Evolutionary conservation across 192 early-diverging fungal genomes (phyloP).

Genomic region (Umbelopsis ramanniana): DNA sequence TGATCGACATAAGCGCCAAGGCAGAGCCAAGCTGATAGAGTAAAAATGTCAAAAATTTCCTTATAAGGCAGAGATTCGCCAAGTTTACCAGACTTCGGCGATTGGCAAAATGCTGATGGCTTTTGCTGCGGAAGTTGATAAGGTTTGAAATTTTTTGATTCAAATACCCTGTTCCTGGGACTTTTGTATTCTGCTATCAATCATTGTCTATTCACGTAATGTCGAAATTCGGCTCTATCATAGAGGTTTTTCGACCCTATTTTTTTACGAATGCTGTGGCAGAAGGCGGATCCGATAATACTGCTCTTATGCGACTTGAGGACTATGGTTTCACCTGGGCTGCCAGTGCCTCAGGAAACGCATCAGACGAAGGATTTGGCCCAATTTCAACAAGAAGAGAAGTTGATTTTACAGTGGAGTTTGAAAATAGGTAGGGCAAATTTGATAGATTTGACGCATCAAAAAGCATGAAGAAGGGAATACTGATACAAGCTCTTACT

Average conservation of each 20-base stretch:
- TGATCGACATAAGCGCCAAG: too few relatives aligned
- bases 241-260: slow-evolving; percentile 13
- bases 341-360: not conserved
- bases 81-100: too few relatives aligned
- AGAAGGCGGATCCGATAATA: not conserved
- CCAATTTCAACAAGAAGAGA: not conserved
- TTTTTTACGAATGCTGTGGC: not conserved
- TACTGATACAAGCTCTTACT: not conserved
- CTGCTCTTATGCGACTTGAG: slow-evolving; percentile 2
- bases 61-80: too few relatives aligned
- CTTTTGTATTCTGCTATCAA: too few relatives aligned
- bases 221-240: slow-evolving; percentile 6
- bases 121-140: too few relatives aligned
- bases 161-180: too few relatives aligned
- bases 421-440: slow-evolving; percentile 9
- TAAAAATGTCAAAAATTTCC: too few relatives aligned
- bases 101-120: too few relatives aligned
- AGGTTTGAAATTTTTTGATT: too few relatives aligned
- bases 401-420: slow-evolving; percentile 17
- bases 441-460: not conserved
- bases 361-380: slow-evolving; percentile 11
- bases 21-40: too few relatives aligned
- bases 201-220: too few relatives aligned
- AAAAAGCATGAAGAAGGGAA: not conserved
- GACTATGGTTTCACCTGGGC: slow-evolving; percentile 19